phyloP scores from a whole-genome alignment of 192 early-diverging fungal species.

The Mortierella claussenii region DNA sequence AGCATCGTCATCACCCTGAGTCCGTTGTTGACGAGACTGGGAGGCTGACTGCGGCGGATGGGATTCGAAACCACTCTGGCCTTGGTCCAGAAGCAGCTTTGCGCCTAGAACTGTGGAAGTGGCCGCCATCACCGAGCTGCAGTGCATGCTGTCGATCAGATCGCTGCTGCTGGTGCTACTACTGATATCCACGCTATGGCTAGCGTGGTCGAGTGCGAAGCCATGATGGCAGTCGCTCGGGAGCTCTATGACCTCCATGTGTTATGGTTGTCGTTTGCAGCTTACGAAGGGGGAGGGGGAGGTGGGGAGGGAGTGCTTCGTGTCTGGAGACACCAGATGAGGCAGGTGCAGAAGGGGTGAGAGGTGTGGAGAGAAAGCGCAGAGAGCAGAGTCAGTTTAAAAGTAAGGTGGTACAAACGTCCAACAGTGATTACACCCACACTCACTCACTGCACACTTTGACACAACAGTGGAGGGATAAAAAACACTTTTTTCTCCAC shows the following conservation, averaged over 20 bases:
- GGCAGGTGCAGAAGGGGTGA: no score
- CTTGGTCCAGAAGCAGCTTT: conserved; percentile 14
- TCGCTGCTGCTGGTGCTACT: background rate
- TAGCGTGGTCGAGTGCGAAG: background rate
- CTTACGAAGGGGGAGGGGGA: no score
- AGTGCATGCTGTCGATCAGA: background rate
- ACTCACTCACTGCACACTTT: no score
- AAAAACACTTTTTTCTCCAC: no score
- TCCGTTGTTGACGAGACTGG: background rate
- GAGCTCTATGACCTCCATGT: conserved; percentile 10
- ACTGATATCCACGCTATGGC: background rate
- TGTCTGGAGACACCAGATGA: no score
- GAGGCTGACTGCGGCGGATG: background rate
- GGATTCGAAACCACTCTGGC: conserved; percentile 18
- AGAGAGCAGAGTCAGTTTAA: no score
- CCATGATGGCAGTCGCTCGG: background rate
- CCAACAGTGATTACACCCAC: no score
- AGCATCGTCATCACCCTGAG: background rate
- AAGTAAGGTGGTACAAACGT: no score
- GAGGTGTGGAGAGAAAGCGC: no score
- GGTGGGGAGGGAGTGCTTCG: no score
- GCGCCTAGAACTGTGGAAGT: background rate
- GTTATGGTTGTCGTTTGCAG: no score
- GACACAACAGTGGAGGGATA: no score
- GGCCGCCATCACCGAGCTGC: background rate